Evolutionary conservation across 495 filamentous ascomycete genomes (phyloP), one percentile per base, ranked within the genome.

Genomic region (Wilcoxina mikolae): DNA sequence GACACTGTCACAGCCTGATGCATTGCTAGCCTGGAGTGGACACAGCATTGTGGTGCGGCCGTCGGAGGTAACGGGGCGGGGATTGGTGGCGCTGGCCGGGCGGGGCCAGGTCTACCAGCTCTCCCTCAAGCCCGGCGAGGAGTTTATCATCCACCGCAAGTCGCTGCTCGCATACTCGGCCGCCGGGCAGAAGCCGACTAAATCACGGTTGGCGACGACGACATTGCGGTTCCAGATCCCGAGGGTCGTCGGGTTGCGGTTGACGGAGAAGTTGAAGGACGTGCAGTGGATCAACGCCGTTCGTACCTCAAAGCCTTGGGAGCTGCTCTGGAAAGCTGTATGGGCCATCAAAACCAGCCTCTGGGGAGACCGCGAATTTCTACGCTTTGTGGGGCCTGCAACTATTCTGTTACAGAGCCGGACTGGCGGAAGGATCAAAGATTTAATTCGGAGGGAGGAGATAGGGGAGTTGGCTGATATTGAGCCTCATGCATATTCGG

Each of bases 11-110:
- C 89, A 94, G 66, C 74, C 85, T 49, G 79, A 83, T 56, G 87
- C 85, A 7, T 73, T 98, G 53, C 74, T 95, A 10, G 93, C 91
- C 52, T 98, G 91, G 91, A 93, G 87, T n/a, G 91, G 91, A 25
- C 81, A 89, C 65, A 85, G 86, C 1, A 73, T 98, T 23, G 70
- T 76, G 15, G 74, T 91, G 11, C 75, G 75, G 23, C 90, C 91
- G 0, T 81, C 76, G 26, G 68, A 82, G 80, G 74, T 95, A 52
- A 91, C 87, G 0, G 91, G 91, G 9, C 76, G 91, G 51, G 91
- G 91, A 1, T 73, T 96, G 31, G 75, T 90, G 1, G 91, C 87
- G 4, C 71, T 98, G 20, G 80, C 83, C 23, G 85, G 87, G 17
- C 82, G 78, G 42, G 91, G 91, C 0, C 86, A 94, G 57, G 76